Percentiles rank a stretch among this genome's conserved stretches.
Evolutionary conservation across 2,329 filamentous ascomycete species (phyloP).

Genomic region (Fusarium coicis): DNA sequence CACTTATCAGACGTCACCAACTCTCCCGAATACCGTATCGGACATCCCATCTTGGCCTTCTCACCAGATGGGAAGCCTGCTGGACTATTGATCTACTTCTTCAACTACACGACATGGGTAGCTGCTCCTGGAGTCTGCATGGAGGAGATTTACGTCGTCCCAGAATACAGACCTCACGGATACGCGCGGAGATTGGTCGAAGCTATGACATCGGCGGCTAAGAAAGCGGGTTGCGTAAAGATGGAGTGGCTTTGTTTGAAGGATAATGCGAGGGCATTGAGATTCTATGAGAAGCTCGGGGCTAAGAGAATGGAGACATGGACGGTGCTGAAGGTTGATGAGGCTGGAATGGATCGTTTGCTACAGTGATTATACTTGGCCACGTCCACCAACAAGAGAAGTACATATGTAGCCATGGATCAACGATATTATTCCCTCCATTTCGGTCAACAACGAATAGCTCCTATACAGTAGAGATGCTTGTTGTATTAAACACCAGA

Average conservation of each 20-base stretch:
- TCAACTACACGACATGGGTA: conserved; percentile 10
- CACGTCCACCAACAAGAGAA: fast-evolving
- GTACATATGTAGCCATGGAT: not conserved
- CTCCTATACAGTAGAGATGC: not conserved
- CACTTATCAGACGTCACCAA: not conserved
- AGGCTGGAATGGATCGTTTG: not conserved
- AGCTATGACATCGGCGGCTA: not conserved
- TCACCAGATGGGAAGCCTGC: not conserved
- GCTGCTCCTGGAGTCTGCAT: conserved; percentile 1
- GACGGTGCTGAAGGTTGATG: conserved; percentile 5
- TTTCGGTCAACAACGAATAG: not conserved
- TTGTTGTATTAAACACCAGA: not conserved
- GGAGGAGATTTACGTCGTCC: not conserved
- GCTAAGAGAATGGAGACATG: not conserved
- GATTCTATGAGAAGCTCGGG: conserved; percentile 7
- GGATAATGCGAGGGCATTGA: not conserved
- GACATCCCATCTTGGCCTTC: not conserved
- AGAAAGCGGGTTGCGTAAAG: not conserved
- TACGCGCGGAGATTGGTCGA: not conserved
- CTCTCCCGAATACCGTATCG: not conserved
- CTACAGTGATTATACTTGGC: not conserved
- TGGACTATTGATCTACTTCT: conserved; percentile 4
- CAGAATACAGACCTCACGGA: not conserved
- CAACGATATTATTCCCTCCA: too few relatives aligned
- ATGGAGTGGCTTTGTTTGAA: conserved; percentile 15